phyloP scores from a whole-genome alignment of 768 basidiomycete species.

The Tricholoma bakamatsutake region DNA sequence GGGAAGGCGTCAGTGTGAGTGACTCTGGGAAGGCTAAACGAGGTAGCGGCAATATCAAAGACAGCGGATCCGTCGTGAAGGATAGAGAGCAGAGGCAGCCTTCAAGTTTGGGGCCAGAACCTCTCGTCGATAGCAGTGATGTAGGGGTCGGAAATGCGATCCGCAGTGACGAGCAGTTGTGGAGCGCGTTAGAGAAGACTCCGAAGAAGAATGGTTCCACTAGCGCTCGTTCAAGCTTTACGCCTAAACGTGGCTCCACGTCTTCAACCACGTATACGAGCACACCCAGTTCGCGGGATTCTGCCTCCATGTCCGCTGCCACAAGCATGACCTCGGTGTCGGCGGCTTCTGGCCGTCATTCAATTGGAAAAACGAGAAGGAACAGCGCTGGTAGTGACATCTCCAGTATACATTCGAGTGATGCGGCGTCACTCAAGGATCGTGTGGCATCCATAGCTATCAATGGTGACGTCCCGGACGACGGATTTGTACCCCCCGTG shows the following conservation, averaged over 20 bases:
- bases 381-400: conserved; percentile 87
- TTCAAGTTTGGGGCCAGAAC: conserved; percentile 28
- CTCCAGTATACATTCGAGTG: conserved; percentile 68
- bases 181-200: conserved; percentile 53
- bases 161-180: conserved; percentile 55
- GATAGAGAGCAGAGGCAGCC: conserved; percentile 41
- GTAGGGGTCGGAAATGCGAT: conserved; percentile 32
- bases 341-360: conserved; percentile 66
- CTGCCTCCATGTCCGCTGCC: conserved; percentile 71
- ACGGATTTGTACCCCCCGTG: conserved; percentile 78
- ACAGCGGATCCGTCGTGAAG: conserved; percentile 32
- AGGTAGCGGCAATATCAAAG: conserved; percentile 33
- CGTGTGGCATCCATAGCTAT: conserved; percentile 56
- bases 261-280: conserved; percentile 84
- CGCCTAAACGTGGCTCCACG: conserved; percentile 83
- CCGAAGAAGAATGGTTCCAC: conserved; percentile 56
- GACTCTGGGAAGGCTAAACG: conserved; percentile 36
- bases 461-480: conserved; percentile 56
- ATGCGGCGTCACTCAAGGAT: conserved; percentile 59
- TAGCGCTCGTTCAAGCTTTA: conserved; percentile 65
- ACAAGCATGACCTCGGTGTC: conserved; percentile 78
- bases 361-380: conserved; percentile 58
- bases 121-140: conserved; percentile 35
- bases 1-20: conserved; percentile 60
- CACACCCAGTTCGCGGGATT: conserved; percentile 83